A percentile compares a stretch with the other conserved stretches of the same genome.
Conservation (phyloP, 2,329 filamentous ascomycete species). For the Plenodomus biglobosus region DNA sequence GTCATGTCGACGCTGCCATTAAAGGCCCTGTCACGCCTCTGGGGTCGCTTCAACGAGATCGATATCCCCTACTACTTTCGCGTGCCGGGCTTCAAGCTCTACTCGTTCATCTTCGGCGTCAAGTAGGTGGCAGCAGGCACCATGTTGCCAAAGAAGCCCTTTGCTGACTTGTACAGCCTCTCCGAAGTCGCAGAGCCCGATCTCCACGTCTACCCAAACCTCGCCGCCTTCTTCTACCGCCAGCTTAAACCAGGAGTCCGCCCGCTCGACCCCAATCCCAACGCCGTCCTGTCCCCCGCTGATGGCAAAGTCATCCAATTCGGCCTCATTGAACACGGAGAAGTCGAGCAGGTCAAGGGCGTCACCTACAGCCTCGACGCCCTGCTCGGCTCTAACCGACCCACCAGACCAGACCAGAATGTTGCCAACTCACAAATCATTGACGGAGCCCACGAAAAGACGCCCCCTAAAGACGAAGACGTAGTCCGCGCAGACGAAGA, state of each 20-base stretch:
- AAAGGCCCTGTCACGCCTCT: constrained; percentile 84
- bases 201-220: constrained; percentile 85
- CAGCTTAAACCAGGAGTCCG: constrained; percentile 85
- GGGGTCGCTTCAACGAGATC: constrained; percentile 90
- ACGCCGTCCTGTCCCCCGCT: constrained; percentile 81
- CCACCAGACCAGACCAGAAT: constrained; percentile 49
- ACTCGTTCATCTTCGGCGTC: constrained; percentile 89
- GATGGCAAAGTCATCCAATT: constrained; percentile 92
- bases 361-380: constrained; percentile 98
- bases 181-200: constrained; percentile 86
- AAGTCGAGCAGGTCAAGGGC: constrained; percentile 98
- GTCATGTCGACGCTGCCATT: constrained; percentile 91
- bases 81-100: constrained; percentile 86
- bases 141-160: constrained; percentile 44
- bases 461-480: constrained; percentile 55
- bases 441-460: constrained; percentile 34
- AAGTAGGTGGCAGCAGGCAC: constrained; percentile 49
- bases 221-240: constrained; percentile 96
- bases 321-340: constrained; percentile 85
- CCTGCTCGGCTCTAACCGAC: constrained; percentile 64
- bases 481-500: constrained; percentile 81
- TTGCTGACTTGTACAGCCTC: constrained; percentile 56
- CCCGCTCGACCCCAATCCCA: constrained; percentile 77
- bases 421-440: constrained; percentile 22
- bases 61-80: constrained; percentile 85